A percentile compares a stretch with the other conserved stretches of the same genome.
These are phyloP conservation scores for Hanseniaspora singularis DNA, from an alignment of 805 yeast species.

Conservation along the genomic window DNA sequence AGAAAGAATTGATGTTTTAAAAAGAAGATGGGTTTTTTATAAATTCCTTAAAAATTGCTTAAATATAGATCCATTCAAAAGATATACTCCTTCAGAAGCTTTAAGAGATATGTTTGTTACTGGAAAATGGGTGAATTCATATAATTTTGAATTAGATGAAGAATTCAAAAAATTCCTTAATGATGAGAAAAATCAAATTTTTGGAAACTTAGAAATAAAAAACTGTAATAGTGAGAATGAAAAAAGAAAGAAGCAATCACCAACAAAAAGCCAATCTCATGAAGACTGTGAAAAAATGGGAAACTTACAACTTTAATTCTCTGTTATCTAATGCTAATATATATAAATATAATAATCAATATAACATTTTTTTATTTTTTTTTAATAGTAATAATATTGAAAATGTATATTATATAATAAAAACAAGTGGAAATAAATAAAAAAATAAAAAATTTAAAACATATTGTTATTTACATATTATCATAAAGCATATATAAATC, in stretches of 20 bases:
- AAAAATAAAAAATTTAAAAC: too few relatives aligned
- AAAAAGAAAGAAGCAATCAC: not conserved
- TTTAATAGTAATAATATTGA: not conserved
- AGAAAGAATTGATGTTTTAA: slow-evolving; percentile 44
- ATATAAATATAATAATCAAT: not conserved
- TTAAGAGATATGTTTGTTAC: slow-evolving; percentile 80
- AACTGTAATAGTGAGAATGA: not conserved
- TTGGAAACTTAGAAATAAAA: not conserved
- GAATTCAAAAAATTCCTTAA: slow-evolving; percentile 9
- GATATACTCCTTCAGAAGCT: slow-evolving; percentile 97
- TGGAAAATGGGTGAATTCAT: slow-evolving; percentile 15
- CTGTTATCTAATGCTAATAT: not conserved
- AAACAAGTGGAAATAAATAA: not conserved
- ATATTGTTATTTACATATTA: too few relatives aligned
- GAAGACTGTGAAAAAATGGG: slow-evolving; percentile 8
- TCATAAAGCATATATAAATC: not conserved
- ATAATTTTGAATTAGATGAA: slow-evolving; percentile 7
- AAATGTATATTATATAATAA: too few relatives aligned
- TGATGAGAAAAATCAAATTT: not conserved
- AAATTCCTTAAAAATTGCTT: slow-evolving; percentile 72
- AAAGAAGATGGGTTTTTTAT: slow-evolving; percentile 54
- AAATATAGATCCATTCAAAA: slow-evolving; percentile 78
- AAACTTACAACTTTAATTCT: slow-evolving; percentile 2
- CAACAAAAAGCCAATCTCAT: slow-evolving; percentile 2
- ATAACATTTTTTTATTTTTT: not conserved